These are phyloP conservation scores for Amesomyces nigricolor DNA, from an alignment of 2,329 filamentous ascomycete species.

Conservation along the genomic window DNA sequence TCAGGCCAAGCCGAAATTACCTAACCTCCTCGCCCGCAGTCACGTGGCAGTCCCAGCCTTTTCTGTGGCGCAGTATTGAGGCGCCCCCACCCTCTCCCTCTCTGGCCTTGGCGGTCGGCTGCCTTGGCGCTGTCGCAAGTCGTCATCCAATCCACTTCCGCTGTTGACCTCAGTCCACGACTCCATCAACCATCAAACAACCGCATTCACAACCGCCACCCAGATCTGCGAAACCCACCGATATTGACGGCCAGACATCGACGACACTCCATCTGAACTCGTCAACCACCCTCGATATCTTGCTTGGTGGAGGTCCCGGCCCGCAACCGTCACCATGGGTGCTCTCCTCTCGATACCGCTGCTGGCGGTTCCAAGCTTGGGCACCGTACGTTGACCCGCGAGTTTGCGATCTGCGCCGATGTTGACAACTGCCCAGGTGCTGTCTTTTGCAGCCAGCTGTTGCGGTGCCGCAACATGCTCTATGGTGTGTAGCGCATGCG, in stretches of 20 bases:
- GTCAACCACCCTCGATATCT: not conserved
- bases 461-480: slow-evolving; percentile 96
- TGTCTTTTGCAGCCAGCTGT: slow-evolving; percentile 80
- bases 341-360: slow-evolving; percentile 85
- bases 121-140: not conserved
- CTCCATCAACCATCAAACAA: not conserved
- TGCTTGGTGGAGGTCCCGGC: not conserved
- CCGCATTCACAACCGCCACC: not conserved
- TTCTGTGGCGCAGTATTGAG: slow-evolving; percentile 2
- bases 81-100: not conserved
- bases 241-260: not conserved
- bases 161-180: not conserved
- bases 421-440: slow-evolving; percentile 45
- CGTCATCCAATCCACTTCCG: not conserved
- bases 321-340: slow-evolving; percentile 58
- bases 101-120: not conserved
- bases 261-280: not conserved
- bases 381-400: slow-evolving; percentile 60
- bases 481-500: slow-evolving; percentile 90
- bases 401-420: not conserved
- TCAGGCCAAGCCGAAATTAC: slow-evolving; percentile 3
- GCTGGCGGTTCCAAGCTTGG: slow-evolving; percentile 77
- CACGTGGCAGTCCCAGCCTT: not conserved
- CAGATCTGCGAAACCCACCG: not conserved
- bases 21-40: not conserved